Conservation (phyloP, 1,139 yeast species). For the Saccharomyces hybrid region DNA sequence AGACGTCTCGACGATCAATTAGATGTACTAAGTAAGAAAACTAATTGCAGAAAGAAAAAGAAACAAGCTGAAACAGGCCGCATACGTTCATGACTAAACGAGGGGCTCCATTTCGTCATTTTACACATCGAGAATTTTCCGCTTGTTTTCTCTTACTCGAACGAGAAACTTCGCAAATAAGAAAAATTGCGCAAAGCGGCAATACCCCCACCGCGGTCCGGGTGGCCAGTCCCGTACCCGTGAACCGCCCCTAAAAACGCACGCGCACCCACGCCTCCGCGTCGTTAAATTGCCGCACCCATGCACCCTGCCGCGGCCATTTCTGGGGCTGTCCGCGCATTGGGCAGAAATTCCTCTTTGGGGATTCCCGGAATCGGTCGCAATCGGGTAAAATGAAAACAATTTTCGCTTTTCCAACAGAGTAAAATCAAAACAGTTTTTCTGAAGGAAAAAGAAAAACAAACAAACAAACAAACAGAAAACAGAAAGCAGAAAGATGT, state of each 20-base stretch:
- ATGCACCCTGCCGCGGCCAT: neutral
- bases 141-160: neutral
- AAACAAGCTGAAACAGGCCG: neutral
- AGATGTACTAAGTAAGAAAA: neutral
- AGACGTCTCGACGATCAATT: neutral
- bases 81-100: neutral
- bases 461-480: neutral
- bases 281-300: conserved; percentile 1
- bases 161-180: neutral
- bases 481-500: neutral
- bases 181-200: neutral
- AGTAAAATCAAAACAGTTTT: neutral
- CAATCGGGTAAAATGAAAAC: neutral
- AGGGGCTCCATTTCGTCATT: neutral
- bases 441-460: neutral
- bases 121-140: neutral
- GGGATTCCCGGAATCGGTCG: neutral
- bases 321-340: neutral
- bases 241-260: neutral
- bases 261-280: neutral
- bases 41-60: neutral
- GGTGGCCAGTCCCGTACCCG: neutral
- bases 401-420: neutral
- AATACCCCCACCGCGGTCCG: neutral
- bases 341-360: neutral